Percentiles rank a stretch among this genome's conserved stretches.
phyloP scores from a whole-genome alignment of 805 yeast genomes.

The Hanseniaspora hatyaiensis region DNA sequence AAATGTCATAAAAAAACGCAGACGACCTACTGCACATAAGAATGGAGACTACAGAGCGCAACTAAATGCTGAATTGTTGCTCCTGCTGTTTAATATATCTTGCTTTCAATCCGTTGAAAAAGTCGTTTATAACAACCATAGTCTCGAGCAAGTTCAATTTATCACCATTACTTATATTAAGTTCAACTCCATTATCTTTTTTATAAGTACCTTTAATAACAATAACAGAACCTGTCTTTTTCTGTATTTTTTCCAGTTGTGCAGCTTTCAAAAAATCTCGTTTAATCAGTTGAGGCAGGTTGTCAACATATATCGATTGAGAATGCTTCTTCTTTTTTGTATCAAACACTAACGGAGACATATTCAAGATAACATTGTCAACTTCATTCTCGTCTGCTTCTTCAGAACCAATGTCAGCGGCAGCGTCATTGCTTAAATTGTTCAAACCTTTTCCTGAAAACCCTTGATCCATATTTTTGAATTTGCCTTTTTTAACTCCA shows the following conservation, averaged over 20 bases:
- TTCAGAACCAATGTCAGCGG: not conserved
- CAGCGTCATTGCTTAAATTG: conserved; percentile 30
- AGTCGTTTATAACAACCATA: conserved; percentile 11
- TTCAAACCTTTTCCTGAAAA: conserved; percentile 91
- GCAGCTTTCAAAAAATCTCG: conserved; percentile 6
- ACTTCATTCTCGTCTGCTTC: not conserved
- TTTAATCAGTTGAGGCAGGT: conserved; percentile 9
- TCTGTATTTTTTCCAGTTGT: conserved; percentile 4
- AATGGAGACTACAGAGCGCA: no score
- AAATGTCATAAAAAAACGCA: not conserved
- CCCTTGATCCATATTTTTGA: conserved; percentile 49
- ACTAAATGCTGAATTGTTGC: conserved; percentile 3
- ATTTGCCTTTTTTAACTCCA: conserved; percentile 57
- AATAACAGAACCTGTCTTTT: conserved; percentile 9
- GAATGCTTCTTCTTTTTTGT: not conserved
- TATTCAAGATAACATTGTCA: not conserved
- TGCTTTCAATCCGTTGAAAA: not conserved
- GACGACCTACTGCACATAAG: no score
- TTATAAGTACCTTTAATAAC: conserved; percentile 5
- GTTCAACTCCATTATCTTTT: conserved; percentile 5
- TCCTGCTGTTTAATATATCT: conserved; percentile 7
- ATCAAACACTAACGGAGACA: not conserved
- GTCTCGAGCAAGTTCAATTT: conserved; percentile 8
- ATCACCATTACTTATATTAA: conserved; percentile 8
- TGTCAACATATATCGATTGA: conserved; percentile 6